Conservation (phyloP, 2,329 filamentous ascomycete genomes). For the Colletotrichum higginsianum region DNA sequence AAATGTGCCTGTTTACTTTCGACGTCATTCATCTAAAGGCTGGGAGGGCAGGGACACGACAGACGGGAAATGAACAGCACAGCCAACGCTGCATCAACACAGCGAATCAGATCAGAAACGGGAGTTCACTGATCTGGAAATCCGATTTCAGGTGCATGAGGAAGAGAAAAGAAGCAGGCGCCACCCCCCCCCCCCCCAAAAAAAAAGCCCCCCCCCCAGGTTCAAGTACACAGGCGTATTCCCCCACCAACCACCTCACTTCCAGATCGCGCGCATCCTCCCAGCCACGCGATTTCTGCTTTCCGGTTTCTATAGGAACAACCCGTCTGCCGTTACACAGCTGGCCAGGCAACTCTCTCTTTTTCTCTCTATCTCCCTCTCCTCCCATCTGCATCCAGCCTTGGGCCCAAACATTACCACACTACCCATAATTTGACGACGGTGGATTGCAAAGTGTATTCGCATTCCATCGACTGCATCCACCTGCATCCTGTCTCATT, state of each 20-base stretch:
- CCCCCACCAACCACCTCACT: constrained; percentile 43
- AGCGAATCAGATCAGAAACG: too few relatives aligned
- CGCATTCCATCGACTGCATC: constrained; percentile 25
- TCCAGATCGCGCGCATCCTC: constrained; percentile 21
- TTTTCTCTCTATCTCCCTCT: constrained; percentile 21
- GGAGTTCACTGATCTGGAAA: too few relatives aligned
- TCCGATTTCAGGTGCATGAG: too few relatives aligned
- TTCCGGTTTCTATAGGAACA: constrained; percentile 50
- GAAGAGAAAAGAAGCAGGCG: too few relatives aligned
- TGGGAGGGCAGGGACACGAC: not conserved
- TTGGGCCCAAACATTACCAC: not conserved
- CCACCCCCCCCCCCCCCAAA: too few relatives aligned
- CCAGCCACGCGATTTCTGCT: constrained; percentile 46
- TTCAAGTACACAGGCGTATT: not conserved
- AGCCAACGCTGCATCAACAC: not conserved
- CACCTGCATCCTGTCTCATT: constrained; percentile 16
- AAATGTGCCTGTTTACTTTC: constrained; percentile 48
- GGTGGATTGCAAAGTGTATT: constrained; percentile 31
- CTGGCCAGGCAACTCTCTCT: constrained; percentile 29
- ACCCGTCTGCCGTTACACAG: constrained; percentile 20
- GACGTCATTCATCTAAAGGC: constrained; percentile 49
- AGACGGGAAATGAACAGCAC: not conserved
- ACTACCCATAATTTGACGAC: constrained; percentile 1
- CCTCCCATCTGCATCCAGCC: constrained; percentile 3
- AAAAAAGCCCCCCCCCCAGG: too few relatives aligned